Base-by-base conservation (phyloP, 1,284 basidiomycete genomes). In the Apiotrichum montevideense region DNA sequence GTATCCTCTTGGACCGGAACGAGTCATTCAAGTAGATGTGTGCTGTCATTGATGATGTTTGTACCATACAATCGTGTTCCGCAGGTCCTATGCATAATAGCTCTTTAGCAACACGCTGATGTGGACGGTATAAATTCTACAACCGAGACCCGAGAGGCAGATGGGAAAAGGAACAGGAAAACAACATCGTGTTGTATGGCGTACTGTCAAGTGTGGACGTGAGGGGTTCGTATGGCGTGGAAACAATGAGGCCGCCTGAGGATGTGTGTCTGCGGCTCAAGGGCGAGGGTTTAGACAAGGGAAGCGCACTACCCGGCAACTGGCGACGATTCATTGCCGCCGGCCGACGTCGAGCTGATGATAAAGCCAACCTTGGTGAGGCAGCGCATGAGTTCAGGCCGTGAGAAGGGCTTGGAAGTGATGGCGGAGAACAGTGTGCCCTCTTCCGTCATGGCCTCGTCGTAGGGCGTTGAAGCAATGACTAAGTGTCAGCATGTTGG, bases 391-490 rank as follows among this genome's bases (percentile, higher is more conserved):
- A 96, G 79, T 70, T 92, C 90, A 15, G 84, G 82, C 76, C 92
- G 92, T 72, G 89, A 86, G 65, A 96, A 79, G 1, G 92, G 93
- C 77, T 96, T 96, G 52, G 87, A 79, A 35, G 97, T 80, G 39
- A 88, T 87, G 1, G 88, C 90, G 5, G 88, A 83, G 75, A 96
- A 97, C 46, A 95, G 77, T 34, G 85, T 87, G 66, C 84, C 87
- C 51, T 82, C 82, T 54, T 94, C 90, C 54, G 97, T 87, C 59
- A 98, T 92, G 9, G 65, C 57, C 43, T 74, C 68, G 55, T 77
- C 75, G 50, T 72, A 75, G 0, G 72, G 71, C 1, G 75, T 77
- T 1, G 68, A n/a, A 86, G 95, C 57, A 87, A 78, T 76, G 59
- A 78, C 75, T 77, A 55, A 4, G 4, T 7, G 47, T 59, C 35